phyloP scores from a whole-genome alignment of 257 asterid species.

The Rehmannia glutinosa region DNA sequence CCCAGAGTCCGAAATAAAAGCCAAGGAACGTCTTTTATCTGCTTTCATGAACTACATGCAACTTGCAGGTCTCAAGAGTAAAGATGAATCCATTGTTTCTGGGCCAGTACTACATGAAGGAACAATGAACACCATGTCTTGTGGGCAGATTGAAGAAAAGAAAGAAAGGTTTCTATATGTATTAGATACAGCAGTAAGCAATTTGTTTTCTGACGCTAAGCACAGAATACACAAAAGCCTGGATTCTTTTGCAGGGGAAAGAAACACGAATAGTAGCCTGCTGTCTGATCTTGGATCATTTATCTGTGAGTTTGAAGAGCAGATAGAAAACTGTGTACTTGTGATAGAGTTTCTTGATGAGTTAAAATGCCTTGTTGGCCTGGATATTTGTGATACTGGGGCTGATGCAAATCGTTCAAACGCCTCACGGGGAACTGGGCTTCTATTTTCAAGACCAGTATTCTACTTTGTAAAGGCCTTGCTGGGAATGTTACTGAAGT shows the following conservation, averaged over 20 bases:
- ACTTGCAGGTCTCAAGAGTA: slow-evolving; percentile 42
- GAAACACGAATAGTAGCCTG: slow-evolving; percentile 29
- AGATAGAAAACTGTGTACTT: slow-evolving; percentile 73
- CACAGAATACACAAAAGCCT: slow-evolving; percentile 39
- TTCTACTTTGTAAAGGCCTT: slow-evolving; percentile 55
- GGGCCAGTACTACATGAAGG: slow-evolving; percentile 39
- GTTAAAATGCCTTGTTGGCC: slow-evolving; percentile 44
- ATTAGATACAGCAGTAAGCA: slow-evolving; percentile 51
- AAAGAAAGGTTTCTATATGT: slow-evolving; percentile 41
- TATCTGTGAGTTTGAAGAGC: slow-evolving; percentile 70
- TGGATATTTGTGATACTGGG: slow-evolving; percentile 30
- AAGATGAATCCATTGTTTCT: slow-evolving; percentile 34
- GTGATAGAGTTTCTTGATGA: slow-evolving; percentile 65
- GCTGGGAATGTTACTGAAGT: slow-evolving; percentile 58
- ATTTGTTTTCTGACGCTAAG: slow-evolving; percentile 60
- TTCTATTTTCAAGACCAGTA: slow-evolving; percentile 54
- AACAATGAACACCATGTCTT: slow-evolving; percentile 27
- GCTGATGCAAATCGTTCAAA: slow-evolving; percentile 34
- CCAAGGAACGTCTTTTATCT: slow-evolving; percentile 72
- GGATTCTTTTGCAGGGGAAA: slow-evolving; percentile 39
- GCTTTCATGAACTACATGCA: slow-evolving; percentile 58
- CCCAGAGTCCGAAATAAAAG: slow-evolving; percentile 66
- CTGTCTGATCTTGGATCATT: slow-evolving; percentile 55
- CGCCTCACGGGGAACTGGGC: slow-evolving; percentile 49
- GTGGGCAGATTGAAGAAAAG: slow-evolving; percentile 44